Evolutionary conservation across 768 basidiomycete species (phyloP).

Genomic region (Coprinopsis sp.): DNA sequence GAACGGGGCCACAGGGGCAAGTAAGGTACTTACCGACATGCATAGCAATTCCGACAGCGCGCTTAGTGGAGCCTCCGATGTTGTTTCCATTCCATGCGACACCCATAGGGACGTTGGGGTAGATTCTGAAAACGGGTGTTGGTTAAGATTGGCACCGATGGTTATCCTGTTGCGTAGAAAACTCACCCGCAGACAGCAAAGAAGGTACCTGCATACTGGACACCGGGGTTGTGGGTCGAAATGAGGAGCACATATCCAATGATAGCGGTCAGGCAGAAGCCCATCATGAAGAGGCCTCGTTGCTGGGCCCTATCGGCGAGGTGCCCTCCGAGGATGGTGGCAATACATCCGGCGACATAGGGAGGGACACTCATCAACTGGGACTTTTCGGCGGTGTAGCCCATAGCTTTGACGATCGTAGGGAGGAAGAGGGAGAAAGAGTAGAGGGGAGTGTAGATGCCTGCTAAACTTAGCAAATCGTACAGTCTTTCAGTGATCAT

Average conservation of each 20-base stretch:
- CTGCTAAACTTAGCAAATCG: slow-evolving; percentile 6
- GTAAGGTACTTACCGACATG: slow-evolving; percentile 24
- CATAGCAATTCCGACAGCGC: slow-evolving; percentile 32
- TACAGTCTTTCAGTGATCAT: background rate
- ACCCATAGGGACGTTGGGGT: slow-evolving; percentile 29
- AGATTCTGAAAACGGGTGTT: slow-evolving; percentile 19
- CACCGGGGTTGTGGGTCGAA: slow-evolving; percentile 21
- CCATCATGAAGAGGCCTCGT: slow-evolving; percentile 26
- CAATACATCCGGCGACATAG: slow-evolving; percentile 24
- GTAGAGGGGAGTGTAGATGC: slow-evolving; percentile 28
- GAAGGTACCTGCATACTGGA: slow-evolving; percentile 28
- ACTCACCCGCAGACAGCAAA: slow-evolving; percentile 27
- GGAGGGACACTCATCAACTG: slow-evolving; percentile 31
- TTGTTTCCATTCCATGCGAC: slow-evolving; percentile 33
- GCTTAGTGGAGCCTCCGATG: slow-evolving; percentile 30
- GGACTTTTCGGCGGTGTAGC: slow-evolving; percentile 24
- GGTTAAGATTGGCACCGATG: background rate
- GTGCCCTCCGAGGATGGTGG: slow-evolving; percentile 22
- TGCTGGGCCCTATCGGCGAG: slow-evolving; percentile 21
- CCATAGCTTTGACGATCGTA: slow-evolving; percentile 27
- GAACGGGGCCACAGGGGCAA: background rate
- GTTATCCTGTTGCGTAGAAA: background rate
- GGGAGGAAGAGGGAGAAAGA: slow-evolving; percentile 30
- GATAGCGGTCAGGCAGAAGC: slow-evolving; percentile 22
- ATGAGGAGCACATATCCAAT: slow-evolving; percentile 25